Evolutionary conservation across 2,329 filamentous ascomycete genomes (phyloP).

Genomic region (Juglanconis sp.): DNA sequence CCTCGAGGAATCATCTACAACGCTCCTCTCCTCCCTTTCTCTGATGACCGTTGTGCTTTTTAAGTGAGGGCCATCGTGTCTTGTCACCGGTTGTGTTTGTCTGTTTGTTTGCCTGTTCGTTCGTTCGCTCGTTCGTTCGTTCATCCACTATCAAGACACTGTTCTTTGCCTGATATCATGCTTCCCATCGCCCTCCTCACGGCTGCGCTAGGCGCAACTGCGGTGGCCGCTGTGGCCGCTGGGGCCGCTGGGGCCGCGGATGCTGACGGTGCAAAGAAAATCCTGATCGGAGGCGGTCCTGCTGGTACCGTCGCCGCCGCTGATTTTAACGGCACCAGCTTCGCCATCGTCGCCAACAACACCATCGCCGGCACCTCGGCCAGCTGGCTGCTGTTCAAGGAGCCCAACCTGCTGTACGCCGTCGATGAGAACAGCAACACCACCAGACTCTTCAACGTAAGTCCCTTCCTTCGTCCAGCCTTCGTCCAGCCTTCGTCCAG

Average conservation of each 20-base stretch:
- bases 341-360: slow-evolving; percentile 36
- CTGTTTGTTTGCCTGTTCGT: no score
- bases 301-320: slow-evolving; percentile 38
- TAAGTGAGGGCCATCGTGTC: no score
- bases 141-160: no score
- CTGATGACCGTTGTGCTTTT: no score
- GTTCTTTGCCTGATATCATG: neutral
- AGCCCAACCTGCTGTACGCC: slow-evolving; percentile 40
- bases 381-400: slow-evolving; percentile 44
- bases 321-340: slow-evolving; percentile 38
- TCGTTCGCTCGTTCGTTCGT: no score
- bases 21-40: no score
- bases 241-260: neutral
- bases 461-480: neutral
- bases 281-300: slow-evolving; percentile 37
- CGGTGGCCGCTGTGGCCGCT: neutral
- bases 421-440: slow-evolving; percentile 44
- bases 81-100: no score
- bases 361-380: slow-evolving; percentile 29
- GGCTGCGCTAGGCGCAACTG: neutral
- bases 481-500: neutral
- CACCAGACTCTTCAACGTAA: slow-evolving; percentile 36
- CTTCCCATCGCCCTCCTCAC: neutral
- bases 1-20: no score
- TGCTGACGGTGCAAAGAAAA: slow-evolving; percentile 22